Evolutionary conservation across 352 stramenopile genomes (phyloP).

Genomic region (Phytophthora sansomeana): DNA sequence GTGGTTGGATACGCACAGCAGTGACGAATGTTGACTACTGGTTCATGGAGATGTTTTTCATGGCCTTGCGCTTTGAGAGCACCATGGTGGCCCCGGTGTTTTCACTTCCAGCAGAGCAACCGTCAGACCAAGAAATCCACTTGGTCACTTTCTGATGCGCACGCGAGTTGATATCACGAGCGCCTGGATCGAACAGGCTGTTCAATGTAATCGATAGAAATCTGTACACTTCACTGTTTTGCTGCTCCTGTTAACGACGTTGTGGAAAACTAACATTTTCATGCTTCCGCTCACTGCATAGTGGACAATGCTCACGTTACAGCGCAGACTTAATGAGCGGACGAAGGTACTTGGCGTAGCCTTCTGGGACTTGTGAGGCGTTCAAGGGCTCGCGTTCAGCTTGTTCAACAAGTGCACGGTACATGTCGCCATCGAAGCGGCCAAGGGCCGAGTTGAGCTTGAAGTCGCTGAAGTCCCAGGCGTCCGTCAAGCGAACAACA

Average conservation of each 20-base stretch:
- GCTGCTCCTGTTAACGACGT: background rate
- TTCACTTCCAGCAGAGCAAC: conserved; percentile 30
- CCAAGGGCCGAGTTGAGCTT: conserved; percentile 64
- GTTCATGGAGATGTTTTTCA: conserved; percentile 70
- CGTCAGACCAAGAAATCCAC: conserved; percentile 20
- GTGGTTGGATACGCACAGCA: conserved; percentile 54
- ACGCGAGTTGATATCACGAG: background rate
- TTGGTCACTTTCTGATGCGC: background rate
- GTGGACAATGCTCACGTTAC: too few relatives aligned
- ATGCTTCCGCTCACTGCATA: too few relatives aligned
- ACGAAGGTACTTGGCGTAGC: conserved; percentile 48
- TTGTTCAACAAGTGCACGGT: conserved; percentile 48
- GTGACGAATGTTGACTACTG: conserved; percentile 58
- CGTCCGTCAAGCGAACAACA: conserved; percentile 48
- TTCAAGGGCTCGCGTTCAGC: conserved; percentile 54
- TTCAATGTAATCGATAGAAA: background rate
- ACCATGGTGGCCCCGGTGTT: conserved; percentile 63
- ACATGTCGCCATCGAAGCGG: conserved; percentile 61
- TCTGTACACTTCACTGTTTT: background rate
- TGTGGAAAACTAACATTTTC: background rate
- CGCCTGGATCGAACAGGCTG: conserved; percentile 19
- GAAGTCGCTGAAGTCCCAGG: conserved; percentile 58
- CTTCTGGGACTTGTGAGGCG: conserved; percentile 46
- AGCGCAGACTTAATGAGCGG: conserved; percentile 33
- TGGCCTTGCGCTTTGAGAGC: conserved; percentile 67